Evolutionary conservation across 202 grass and related monocot species (phyloP).

Genomic region (Saccharum hybrid): DNA sequence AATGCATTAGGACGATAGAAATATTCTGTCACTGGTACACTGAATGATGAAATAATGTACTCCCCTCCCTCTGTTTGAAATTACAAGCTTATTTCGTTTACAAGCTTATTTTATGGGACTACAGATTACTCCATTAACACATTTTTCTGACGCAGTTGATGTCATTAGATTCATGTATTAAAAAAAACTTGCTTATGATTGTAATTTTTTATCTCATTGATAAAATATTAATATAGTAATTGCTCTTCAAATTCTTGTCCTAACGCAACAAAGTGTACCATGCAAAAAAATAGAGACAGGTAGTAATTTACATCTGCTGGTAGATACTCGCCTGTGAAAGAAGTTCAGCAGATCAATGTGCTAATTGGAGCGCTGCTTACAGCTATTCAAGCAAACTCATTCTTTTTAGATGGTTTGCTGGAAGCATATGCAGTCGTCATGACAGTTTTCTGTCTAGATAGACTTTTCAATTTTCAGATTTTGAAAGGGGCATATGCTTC

Average conservation of each 20-base stretch:
- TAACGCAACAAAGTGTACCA: too few relatives aligned
- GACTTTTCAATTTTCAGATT: background rate
- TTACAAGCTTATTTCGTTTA: too few relatives aligned
- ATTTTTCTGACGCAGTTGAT: too few relatives aligned
- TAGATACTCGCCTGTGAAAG: background rate
- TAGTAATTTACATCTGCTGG: background rate
- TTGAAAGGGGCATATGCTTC: background rate
- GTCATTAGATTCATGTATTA: too few relatives aligned
- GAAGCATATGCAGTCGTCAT: background rate
- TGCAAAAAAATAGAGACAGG: background rate
- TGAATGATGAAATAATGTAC: too few relatives aligned
- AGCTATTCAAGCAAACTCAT: background rate
- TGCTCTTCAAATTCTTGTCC: too few relatives aligned
- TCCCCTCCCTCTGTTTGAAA: too few relatives aligned
- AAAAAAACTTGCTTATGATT: background rate
- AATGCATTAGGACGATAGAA: too few relatives aligned
- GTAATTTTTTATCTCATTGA: background rate
- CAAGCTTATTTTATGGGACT: too few relatives aligned
- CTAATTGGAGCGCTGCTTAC: background rate
- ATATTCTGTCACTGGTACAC: too few relatives aligned
- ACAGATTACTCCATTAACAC: too few relatives aligned
- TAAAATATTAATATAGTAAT: background rate
- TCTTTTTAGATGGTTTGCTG: constrained; percentile 3
- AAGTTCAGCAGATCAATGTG: background rate
- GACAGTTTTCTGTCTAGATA: background rate